Evolutionary conservation across 257 asterid genomes (phyloP).

Genomic region (Oldenlandia corymbosa): DNA sequence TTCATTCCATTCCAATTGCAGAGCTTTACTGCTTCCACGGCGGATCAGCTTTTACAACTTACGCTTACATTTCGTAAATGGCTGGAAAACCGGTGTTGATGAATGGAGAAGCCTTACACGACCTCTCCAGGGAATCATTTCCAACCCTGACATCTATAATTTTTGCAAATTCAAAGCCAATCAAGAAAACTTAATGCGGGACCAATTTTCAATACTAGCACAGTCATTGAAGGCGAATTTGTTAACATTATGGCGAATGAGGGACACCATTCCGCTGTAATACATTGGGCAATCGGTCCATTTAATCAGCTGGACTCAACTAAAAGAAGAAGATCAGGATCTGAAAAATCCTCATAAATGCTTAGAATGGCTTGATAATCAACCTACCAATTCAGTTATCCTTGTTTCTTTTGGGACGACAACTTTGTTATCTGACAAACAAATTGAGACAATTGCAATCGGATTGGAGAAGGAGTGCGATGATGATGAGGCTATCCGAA

Average conservation of each 20-base stretch:
- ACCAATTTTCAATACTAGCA: conserved; percentile 4
- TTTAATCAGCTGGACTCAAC: conserved; percentile 11
- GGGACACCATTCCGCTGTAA: neutral
- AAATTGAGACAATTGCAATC: conserved; percentile 6
- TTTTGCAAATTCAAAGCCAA: neutral
- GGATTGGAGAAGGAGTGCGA: conserved; percentile 17
- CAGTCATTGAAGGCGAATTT: conserved; percentile 11
- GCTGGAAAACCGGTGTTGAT: conserved; percentile 12
- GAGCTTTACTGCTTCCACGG: conserved; percentile 44
- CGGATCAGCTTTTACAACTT: conserved; percentile 29
- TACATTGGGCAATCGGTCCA: conserved; percentile 29
- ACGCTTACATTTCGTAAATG: conserved; percentile 17
- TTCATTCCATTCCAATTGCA: conserved; percentile 24
- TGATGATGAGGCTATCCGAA: conserved; percentile 19
- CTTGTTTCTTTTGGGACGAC: conserved; percentile 16
- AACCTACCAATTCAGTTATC: conserved; percentile 12
- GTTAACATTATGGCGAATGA: conserved; percentile 9
- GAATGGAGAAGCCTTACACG: conserved; percentile 8
- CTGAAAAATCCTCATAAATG: neutral
- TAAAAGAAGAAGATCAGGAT: neutral
- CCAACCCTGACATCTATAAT: no score
- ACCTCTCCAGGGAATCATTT: conserved; percentile 7
- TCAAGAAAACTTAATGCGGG: conserved; percentile 7
- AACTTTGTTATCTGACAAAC: neutral
- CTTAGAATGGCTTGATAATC: conserved; percentile 14